phyloP scores from a whole-genome alignment of 1,284 basidiomycete species.

The Cryptococcus amylolentus region DNA sequence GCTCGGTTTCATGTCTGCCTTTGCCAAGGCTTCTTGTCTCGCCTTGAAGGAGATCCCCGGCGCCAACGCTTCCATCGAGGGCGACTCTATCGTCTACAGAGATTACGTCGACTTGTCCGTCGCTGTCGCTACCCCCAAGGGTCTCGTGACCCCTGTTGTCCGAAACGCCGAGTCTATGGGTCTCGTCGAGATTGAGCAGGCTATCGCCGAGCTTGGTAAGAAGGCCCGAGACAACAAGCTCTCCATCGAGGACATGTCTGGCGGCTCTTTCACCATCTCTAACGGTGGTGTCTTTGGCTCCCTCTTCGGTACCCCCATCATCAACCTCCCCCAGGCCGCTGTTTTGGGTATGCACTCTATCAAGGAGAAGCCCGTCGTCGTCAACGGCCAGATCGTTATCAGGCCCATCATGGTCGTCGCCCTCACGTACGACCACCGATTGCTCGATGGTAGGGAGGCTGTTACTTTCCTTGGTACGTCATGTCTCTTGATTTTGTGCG shows the following conservation, averaged over 20 bases:
- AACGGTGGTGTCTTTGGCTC: conserved; percentile 99
- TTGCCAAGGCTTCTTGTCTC: conserved; percentile 80
- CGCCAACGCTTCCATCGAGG: conserved; percentile 92
- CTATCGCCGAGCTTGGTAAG: conserved; percentile 83
- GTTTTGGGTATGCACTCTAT: conserved; percentile 97
- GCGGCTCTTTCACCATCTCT: conserved; percentile 97
- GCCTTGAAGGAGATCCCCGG: conserved; percentile 89
- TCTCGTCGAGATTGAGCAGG: conserved; percentile 88
- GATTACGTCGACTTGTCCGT: conserved; percentile 94
- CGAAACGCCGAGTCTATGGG: conserved; percentile 84
- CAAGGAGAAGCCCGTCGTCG: conserved; percentile 90
- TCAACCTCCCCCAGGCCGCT: conserved; percentile 93
- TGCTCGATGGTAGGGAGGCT: conserved; percentile 93
- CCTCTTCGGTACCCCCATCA: conserved; percentile 92
- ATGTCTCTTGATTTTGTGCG: not conserved
- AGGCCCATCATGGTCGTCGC: conserved; percentile 89
- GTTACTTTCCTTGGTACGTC: conserved; percentile 91
- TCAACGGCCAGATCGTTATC: conserved; percentile 90
- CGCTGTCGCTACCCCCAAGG: conserved; percentile 96
- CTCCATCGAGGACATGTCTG: conserved; percentile 93
- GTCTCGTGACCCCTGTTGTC: conserved; percentile 93
- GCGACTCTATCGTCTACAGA: conserved; percentile 88
- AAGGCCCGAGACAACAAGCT: conserved; percentile 96
- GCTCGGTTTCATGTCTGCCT: conserved; percentile 98
- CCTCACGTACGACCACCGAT: conserved; percentile 91